A percentile compares a stretch with the other conserved stretches of the same genome.
These are phyloP conservation scores for Fusarium goolgardi DNA, from an alignment of 2,329 filamentous ascomycete genomes.

Conservation along the genomic window DNA sequence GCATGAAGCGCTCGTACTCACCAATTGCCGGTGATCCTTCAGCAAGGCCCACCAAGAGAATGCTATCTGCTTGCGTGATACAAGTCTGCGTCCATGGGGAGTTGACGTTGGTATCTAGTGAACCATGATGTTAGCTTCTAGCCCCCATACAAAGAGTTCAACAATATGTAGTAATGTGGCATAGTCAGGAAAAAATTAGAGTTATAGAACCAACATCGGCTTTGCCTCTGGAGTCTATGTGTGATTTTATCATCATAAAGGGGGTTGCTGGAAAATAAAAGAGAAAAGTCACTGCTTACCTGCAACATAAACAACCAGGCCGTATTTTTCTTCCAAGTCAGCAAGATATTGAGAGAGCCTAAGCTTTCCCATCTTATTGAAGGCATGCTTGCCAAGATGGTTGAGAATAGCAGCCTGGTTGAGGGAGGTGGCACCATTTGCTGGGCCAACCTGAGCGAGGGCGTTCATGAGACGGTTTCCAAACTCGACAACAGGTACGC, in stretches of 20 bases:
- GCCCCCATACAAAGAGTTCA: slow-evolving; percentile 8
- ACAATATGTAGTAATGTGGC: slow-evolving; percentile 5
- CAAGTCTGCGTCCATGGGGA: slow-evolving; percentile 99
- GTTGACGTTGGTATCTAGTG: slow-evolving; percentile 93
- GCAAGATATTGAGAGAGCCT: slow-evolving; percentile 96
- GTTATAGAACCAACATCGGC: slow-evolving; percentile 67
- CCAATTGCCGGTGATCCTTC: slow-evolving; percentile 91
- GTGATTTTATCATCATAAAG: slow-evolving; percentile 63
- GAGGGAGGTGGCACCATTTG: slow-evolving; percentile 89
- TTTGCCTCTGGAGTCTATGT: slow-evolving; percentile 59
- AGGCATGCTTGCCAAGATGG: slow-evolving; percentile 94
- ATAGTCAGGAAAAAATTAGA: slow-evolving; percentile 76
- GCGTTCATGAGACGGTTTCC: slow-evolving; percentile 89
- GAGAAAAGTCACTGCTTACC: slow-evolving; percentile 60
- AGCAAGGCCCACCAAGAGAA: slow-evolving; percentile 89
- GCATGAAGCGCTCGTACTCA: slow-evolving; percentile 94
- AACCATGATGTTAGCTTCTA: slow-evolving; percentile 47
- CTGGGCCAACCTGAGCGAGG: slow-evolving; percentile 86
- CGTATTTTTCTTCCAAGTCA: slow-evolving; percentile 96
- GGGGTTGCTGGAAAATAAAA: slow-evolving; percentile 9
- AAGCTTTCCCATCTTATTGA: slow-evolving; percentile 96
- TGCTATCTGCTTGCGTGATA: slow-evolving; percentile 96
- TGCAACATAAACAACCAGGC: slow-evolving; percentile 93
- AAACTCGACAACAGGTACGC: slow-evolving; percentile 95
- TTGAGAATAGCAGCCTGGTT: slow-evolving; percentile 95